These are phyloP conservation scores for Pseudocercospora cruenta DNA, from an alignment of 2,329 filamentous ascomycete genomes.

Conservation along the genomic window DNA sequence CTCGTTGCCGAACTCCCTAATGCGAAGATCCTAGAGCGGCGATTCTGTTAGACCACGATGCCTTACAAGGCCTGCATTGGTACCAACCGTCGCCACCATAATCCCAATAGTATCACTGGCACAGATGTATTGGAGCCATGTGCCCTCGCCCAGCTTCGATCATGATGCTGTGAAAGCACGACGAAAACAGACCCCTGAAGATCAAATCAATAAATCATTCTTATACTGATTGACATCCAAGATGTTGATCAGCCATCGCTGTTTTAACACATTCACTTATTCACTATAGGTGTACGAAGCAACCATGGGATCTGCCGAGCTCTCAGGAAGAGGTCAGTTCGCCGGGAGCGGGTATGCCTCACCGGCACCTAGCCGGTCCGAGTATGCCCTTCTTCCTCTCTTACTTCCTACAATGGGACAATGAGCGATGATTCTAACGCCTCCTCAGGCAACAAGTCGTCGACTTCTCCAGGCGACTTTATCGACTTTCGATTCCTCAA, in stretches of 20 bases:
- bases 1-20: slow-evolving; percentile 25
- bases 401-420: slow-evolving; percentile 15
- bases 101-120: slow-evolving; percentile 35
- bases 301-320: slow-evolving; percentile 37
- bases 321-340: slow-evolving; percentile 30
- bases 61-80: slow-evolving; percentile 34
- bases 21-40: slow-evolving; percentile 26
- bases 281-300: slow-evolving; percentile 6
- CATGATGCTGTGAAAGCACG: slow-evolving; percentile 28
- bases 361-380: slow-evolving; percentile 33
- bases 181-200: slow-evolving; percentile 33
- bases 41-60: slow-evolving; percentile 26
- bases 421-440: slow-evolving; percentile 23
- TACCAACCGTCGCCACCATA: slow-evolving; percentile 34
- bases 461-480: slow-evolving; percentile 19
- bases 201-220: slow-evolving; percentile 23
- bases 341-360: slow-evolving; percentile 30
- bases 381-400: slow-evolving; percentile 28
- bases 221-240: slow-evolving; percentile 23
- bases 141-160: slow-evolving; percentile 31
- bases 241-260: slow-evolving; percentile 19
- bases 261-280: slow-evolving; percentile 10
- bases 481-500: slow-evolving; percentile 42
- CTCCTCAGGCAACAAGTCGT: slow-evolving; percentile 31
- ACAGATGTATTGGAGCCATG: slow-evolving; percentile 35